Percentiles rank a stretch among this genome's conserved stretches.
These are phyloP conservation scores for Capronia americana DNA, from an alignment of 2,329 filamentous ascomycete species.

Conservation along the genomic window DNA sequence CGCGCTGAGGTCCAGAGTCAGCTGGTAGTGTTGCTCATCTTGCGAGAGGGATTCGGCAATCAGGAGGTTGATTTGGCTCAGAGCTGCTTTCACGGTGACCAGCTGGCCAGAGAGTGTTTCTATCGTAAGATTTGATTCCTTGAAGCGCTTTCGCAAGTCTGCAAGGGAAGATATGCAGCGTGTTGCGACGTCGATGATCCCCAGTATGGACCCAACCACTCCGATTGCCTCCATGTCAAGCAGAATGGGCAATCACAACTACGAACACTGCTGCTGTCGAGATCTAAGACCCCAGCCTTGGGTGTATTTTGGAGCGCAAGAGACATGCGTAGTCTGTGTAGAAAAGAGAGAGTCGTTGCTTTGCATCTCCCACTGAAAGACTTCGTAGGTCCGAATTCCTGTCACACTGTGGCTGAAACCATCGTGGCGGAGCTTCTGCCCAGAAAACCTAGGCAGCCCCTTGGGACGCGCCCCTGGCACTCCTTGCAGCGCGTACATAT, in stretches of 20 bases:
- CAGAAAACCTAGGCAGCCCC: neutral
- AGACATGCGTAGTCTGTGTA: neutral
- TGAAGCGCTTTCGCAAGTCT: neutral
- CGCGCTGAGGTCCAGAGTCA: neutral
- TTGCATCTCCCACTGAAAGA: neutral
- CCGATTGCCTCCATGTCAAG: neutral
- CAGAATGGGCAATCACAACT: neutral
- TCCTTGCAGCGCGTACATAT: neutral
- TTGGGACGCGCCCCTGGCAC: too few species aligned
- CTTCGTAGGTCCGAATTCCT: neutral
- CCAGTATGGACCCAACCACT: neutral
- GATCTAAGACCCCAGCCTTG: neutral
- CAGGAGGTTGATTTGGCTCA: constrained; percentile 2
- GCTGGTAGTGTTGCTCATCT: constrained; percentile 1
- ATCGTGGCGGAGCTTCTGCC: neutral
- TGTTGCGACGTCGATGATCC: constrained; percentile 6
- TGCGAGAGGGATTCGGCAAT: neutral
- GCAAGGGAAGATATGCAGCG: neutral
- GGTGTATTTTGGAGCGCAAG: neutral
- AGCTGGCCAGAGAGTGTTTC: constrained; percentile 1
- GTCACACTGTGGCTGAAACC: neutral
- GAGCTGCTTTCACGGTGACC: neutral
- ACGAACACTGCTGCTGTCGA: neutral
- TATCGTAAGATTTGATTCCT: neutral
- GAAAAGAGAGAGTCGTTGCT: neutral